Base-by-base conservation (phyloP, 164 flowering plant genomes). In the Chimonanthus praecox region DNA sequence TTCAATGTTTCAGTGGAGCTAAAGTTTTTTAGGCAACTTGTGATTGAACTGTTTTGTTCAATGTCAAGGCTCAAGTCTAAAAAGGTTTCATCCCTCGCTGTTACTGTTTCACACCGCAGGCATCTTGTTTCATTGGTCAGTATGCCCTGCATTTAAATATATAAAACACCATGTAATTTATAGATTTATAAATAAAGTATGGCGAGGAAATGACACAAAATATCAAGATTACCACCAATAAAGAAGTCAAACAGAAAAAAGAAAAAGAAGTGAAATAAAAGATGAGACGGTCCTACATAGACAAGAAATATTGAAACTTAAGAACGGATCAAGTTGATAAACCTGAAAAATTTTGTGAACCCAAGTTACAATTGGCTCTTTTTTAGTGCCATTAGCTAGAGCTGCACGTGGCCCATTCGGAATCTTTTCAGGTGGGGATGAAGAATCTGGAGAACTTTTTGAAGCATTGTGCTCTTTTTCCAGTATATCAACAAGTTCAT, bases 301-400 rank as follows among this genome's bases (percentile, higher is more conserved):
- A 63, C 15, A 20, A 20, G 44, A 6, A 63, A 63, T 63, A 4
- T 18, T 43, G 9, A 33, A 9, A 63, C 44, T 20, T 33, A 63
- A 44, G 66, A 63, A 63, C 9, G 10, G 66, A 33, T 5, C 4
- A 47, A 74, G 67, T 33, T 69, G 68, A 81, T 8, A 77, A 61
- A 96, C 99, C 98, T 94, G 99, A 87, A 96, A 96, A 83, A 84
- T 92, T 80, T 91, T 92, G 86, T 96, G 99, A 72, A 94, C 99
- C 98, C 98, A 96, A 45, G 97, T 96, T 75, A 90, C 96, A 45
- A 90, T 63, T 47, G 98, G 97, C 79, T 94, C 99, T 78, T 87
- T 88, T 5, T 78, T 80, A 63, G 74, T 80, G 70, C 94, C 97
- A 88, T 94, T 91, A 46, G 86, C 79, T 49, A 69, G 86, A 74